phyloP scores from a whole-genome alignment of 805 yeast genomes.

The Wickerhamiella kazuoi region DNA sequence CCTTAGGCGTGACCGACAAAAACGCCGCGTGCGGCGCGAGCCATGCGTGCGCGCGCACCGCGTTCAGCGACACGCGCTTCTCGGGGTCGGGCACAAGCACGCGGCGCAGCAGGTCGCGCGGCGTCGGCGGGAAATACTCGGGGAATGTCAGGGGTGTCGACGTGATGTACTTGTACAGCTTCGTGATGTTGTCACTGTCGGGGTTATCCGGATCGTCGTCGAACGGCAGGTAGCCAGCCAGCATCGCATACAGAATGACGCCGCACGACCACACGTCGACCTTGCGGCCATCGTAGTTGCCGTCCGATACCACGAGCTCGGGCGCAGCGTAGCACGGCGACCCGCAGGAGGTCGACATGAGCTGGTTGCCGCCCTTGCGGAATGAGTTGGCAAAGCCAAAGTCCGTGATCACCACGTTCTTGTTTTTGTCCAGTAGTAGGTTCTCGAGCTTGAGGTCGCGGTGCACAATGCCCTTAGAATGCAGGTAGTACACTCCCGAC shows the following conservation, averaged over 20 bases:
- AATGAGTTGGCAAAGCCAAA: conserved; percentile 92
- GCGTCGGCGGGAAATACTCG: conserved; percentile 75
- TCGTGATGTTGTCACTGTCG: conserved; percentile 85
- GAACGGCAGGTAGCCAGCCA: conserved; percentile 92
- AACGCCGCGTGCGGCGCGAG: conserved; percentile 66
- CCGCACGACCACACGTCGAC: conserved; percentile 98
- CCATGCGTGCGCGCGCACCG: conserved; percentile 76
- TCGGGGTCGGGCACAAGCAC: conserved; percentile 70
- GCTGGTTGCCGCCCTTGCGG: conserved; percentile 28
- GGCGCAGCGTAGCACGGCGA: conserved; percentile 99
- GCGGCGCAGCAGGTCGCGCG: conserved; percentile 75
- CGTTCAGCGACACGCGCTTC: conserved; percentile 48
- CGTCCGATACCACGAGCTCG: conserved; percentile 72
- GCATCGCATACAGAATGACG: conserved; percentile 86
- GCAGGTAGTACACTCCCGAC: conserved; percentile 83
- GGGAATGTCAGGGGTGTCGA: conserved; percentile 88
- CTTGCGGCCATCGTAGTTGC: conserved; percentile 78
- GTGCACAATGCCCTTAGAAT: conserved; percentile 62
- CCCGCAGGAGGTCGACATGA: conserved; percentile 91
- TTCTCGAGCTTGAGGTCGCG: conserved; percentile 64
- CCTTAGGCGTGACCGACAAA: conserved; percentile 66
- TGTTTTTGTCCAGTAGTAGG: conserved; percentile 63
- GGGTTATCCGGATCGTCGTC: conserved; percentile 96
- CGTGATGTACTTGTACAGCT: conserved; percentile 80
- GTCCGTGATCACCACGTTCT: conserved; percentile 72